Percentiles rank a stretch among this genome's conserved stretches.
These are phyloP conservation scores for Claviceps arundinis DNA, from an alignment of 2,329 filamentous ascomycete genomes.

Conservation along the genomic window DNA sequence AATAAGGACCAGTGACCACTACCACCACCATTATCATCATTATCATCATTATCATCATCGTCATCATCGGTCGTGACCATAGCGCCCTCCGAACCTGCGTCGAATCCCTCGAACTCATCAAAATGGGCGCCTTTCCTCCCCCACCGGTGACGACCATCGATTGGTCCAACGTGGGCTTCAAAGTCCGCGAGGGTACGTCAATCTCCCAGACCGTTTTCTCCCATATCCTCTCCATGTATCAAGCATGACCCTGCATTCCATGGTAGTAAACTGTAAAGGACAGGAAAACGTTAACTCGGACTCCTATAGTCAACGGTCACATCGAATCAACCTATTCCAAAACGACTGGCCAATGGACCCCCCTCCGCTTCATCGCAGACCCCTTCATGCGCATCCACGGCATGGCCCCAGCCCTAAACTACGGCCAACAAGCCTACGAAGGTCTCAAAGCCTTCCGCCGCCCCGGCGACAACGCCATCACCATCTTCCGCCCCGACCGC, in stretches of 20 bases:
- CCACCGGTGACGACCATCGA: constrained; percentile 72
- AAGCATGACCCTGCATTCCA: too few species aligned
- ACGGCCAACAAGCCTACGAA: constrained; percentile 95
- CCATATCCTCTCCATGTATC: too few species aligned
- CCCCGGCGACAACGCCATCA: constrained; percentile 55
- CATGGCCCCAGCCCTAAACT: constrained; percentile 91
- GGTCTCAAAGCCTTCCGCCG: constrained; percentile 93
- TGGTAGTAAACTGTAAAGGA: too few species aligned
- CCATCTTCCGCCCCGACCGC: constrained; percentile 75
- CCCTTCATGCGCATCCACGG: constrained; percentile 84
- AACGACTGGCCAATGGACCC: constrained; percentile 62
- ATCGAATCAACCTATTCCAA: constrained; percentile 75
- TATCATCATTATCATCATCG: too few species aligned
- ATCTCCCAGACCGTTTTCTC: too few species aligned
- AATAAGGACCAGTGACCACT: too few species aligned
- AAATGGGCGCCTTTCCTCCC: constrained; percentile 54
- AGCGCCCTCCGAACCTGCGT: too few species aligned
- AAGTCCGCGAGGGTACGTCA: constrained; percentile 66
- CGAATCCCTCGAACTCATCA: neutral
- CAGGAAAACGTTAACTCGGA: neutral
- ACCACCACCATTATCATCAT: too few species aligned
- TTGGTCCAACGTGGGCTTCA: constrained; percentile 89
- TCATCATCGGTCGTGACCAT: too few species aligned
- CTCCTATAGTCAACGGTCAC: constrained; percentile 71
- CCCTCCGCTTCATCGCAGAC: constrained; percentile 66